phyloP scores from a whole-genome alignment of 2,329 filamentous ascomycete genomes.

The Nemania abortiva region DNA sequence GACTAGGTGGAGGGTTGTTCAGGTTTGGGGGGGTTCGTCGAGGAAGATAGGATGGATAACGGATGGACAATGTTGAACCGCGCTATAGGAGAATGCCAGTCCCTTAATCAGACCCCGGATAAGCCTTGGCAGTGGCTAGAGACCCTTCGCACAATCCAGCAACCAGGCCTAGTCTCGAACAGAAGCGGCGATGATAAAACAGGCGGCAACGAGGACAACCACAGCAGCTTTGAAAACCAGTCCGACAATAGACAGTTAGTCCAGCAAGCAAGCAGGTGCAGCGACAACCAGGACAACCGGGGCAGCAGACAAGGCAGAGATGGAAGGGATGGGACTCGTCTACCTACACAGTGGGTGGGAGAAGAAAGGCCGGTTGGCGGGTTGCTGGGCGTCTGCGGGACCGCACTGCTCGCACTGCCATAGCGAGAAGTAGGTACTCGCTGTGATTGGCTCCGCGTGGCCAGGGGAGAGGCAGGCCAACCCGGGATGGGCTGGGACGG shows the following conservation, averaged over 20 bases:
- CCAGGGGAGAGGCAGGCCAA: slow-evolving; percentile 36
- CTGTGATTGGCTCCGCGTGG: slow-evolving; percentile 31
- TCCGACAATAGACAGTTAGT: slow-evolving; percentile 3
- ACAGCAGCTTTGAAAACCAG: slow-evolving; percentile 10
- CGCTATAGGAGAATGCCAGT: not conserved
- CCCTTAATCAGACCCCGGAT: slow-evolving; percentile 11
- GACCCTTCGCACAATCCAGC: slow-evolving; percentile 12
- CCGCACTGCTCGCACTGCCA: slow-evolving; percentile 4
- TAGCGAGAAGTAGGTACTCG: slow-evolving; percentile 18
- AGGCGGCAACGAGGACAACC: slow-evolving; percentile 6
- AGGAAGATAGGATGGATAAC: not conserved
- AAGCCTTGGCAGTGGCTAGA: slow-evolving; percentile 19
- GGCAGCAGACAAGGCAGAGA: slow-evolving; percentile 39
- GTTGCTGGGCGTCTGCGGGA: slow-evolving; percentile 26
- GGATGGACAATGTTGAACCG: not conserved
- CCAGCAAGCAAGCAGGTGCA: slow-evolving; percentile 22
- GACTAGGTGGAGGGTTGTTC: slow-evolving; percentile 18
- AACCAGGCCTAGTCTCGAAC: slow-evolving; percentile 9
- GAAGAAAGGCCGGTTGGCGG: slow-evolving; percentile 30
- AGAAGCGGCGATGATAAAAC: slow-evolving; percentile 16
- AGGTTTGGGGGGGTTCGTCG: slow-evolving; percentile 16
- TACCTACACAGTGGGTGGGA: slow-evolving; percentile 27
- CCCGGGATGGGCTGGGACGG: slow-evolving; percentile 33
- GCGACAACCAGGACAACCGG: slow-evolving; percentile 11
- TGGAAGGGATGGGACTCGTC: slow-evolving; percentile 35